Base-by-base conservation (phyloP, 2,329 filamentous ascomycete genomes). In the Rutstroemia sp. region DNA sequence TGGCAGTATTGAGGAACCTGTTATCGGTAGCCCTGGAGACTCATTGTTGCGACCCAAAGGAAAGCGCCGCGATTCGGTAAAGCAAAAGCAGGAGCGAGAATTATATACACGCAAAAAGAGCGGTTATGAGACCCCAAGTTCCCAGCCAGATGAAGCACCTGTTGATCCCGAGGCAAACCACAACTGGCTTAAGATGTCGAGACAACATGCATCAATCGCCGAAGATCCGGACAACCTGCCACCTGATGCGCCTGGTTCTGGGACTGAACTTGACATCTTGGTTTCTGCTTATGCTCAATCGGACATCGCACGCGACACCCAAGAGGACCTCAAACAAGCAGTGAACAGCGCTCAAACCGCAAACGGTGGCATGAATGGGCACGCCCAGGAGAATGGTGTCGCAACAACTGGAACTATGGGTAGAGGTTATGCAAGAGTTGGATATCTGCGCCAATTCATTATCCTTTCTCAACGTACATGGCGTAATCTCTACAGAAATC, bases 401-500 rank as follows among this genome's bases (percentile, higher is more conserved):
- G 68, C 66, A 10, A 74, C 39, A 12, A 48, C 45, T 21, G 48
- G 8, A n/a, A 80, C 80, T 8, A 82, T 90, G 63, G 83, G 92
- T 60, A 88, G 84, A 68, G 88, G 90, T 18, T 96, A 95, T 71
- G 82, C 84, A 57, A 89, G 94, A 58, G 80, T 96, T 57, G 85
- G 92, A 48, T 85, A 92, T 63, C 66, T 80, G 8, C 80, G 86
- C 45, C 94, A 99, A 71, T 97, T 99, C 72, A 69, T 86, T 54
- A 96, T 99, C 64, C 77, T 99, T 12, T 95, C 92, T 0, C 81
- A 85, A 66, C 84, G 94, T 47, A 99, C 94, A 0, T 99, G 92
- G 92, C 91, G 88, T 69, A 99, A 99, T 69, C 79, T 99, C 6
- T 97, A 99, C 75, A 86, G 94, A 57, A 96, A 99, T 71, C 94